Evolutionary conservation across 768 basidiomycete species (phyloP).

Genomic region (Tricholoma hemisulphureum): DNA sequence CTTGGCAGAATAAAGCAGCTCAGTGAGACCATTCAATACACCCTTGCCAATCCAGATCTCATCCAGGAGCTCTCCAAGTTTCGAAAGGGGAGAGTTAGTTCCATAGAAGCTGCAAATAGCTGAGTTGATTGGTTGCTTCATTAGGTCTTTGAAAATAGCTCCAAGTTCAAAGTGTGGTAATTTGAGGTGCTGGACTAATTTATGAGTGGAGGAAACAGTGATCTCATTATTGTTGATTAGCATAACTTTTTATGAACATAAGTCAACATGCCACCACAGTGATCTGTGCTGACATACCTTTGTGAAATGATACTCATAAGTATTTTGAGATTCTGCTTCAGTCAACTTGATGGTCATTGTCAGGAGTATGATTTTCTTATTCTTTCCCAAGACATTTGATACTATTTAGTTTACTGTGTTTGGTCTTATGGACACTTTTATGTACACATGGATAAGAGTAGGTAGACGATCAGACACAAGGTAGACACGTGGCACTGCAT

Average conservation of each 20-base stretch:
- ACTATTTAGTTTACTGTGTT: no score
- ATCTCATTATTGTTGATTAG: background rate
- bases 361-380: no score
- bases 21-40: conserved; percentile 18
- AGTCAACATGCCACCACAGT: background rate
- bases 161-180: background rate
- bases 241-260: background rate
- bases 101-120: conserved; percentile 9
- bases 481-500: no score
- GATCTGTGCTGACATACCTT: conserved; percentile 1
- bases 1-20: conserved; percentile 16
- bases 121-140: background rate
- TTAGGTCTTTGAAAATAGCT: background rate
- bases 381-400: no score
- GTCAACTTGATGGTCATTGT: background rate
- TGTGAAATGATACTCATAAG: background rate
- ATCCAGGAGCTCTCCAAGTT: conserved; percentile 17
- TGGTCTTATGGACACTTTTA: no score
- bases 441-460: no score
- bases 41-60: conserved; percentile 27
- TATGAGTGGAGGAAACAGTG: background rate
- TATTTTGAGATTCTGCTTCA: background rate
- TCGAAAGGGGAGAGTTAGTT: conserved; percentile 15
- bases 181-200: background rate
- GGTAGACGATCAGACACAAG: no score